phyloP scores from a whole-genome alignment of 805 yeast species.

The Candida corydali region DNA sequence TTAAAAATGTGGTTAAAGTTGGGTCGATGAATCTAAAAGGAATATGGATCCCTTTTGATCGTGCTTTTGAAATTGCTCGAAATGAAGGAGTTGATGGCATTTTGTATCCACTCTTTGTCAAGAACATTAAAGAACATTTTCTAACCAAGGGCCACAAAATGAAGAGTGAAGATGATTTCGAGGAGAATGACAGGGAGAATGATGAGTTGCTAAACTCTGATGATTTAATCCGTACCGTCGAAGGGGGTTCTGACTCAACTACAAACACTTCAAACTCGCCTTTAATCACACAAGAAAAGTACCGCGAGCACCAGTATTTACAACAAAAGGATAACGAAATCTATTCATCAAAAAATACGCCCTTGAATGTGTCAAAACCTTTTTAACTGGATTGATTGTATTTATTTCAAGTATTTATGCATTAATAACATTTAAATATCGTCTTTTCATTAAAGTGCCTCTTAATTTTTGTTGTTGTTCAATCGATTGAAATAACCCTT shows the following conservation, averaged over 20 bases:
- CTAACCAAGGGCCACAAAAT: conserved; percentile 21
- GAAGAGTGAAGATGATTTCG: conserved; percentile 13
- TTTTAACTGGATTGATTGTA: conserved; percentile 1
- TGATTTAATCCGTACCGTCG: background rate
- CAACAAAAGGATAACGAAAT: conserved; percentile 3
- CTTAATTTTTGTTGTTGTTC: conserved; percentile 72
- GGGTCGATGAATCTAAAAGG: conserved; percentile 41
- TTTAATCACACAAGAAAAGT: background rate
- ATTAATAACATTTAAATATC: background rate
- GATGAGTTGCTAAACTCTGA: background rate
- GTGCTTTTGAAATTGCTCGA: conserved; percentile 37
- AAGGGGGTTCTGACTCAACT: background rate
- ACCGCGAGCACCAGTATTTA: background rate
- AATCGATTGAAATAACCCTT: conserved; percentile 73
- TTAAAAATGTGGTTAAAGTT: conserved; percentile 25
- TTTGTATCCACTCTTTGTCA: conserved; percentile 31
- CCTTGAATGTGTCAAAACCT: conserved; percentile 4
- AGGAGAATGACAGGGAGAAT: background rate
- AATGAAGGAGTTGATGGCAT: conserved; percentile 34
- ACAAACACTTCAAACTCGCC: conserved; percentile 1
- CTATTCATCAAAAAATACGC: conserved; percentile 5
- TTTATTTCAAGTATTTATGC: conserved; percentile 5
- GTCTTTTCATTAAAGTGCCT: conserved; percentile 51
- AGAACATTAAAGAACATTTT: conserved; percentile 25
- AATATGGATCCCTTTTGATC: conserved; percentile 38